A percentile compares a stretch with the other conserved stretches of the same genome.
phyloP scores from a whole-genome alignment of 345 rosid species.

The Populus nigra region DNA sequence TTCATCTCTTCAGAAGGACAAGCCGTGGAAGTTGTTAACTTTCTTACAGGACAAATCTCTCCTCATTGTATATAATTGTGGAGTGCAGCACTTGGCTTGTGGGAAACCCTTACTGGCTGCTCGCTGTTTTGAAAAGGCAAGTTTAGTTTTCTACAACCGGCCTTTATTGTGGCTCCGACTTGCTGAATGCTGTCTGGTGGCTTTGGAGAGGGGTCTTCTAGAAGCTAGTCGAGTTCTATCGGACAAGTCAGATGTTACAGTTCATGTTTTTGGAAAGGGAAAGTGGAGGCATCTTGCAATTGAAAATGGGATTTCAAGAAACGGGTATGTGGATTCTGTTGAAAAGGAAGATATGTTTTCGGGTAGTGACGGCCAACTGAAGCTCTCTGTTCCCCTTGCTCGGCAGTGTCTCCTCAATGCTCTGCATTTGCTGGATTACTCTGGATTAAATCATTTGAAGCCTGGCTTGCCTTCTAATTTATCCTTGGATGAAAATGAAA shows the following conservation, averaged over 20 bases:
- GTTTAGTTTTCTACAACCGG: conserved; percentile 52
- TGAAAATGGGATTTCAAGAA: conserved; percentile 46
- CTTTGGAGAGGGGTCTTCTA: conserved; percentile 68
- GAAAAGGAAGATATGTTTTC: conserved; percentile 33
- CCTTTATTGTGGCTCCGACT: conserved; percentile 93
- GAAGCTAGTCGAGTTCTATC: conserved; percentile 33
- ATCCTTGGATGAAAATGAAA: conserved; percentile 47
- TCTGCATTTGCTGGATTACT: conserved; percentile 56
- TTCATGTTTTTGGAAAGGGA: conserved; percentile 80
- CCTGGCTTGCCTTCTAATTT: conserved; percentile 37
- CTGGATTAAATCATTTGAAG: conserved; percentile 39
- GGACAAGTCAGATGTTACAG: conserved; percentile 53
- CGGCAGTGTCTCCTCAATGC: conserved; percentile 80
- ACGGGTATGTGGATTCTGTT: conserved; percentile 38
- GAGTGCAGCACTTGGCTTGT: conserved; percentile 74
- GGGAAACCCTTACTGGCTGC: conserved; percentile 91
- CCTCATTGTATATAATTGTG: conserved; percentile 75
- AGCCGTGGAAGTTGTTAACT: conserved; percentile 59
- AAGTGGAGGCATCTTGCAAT: conserved; percentile 81
- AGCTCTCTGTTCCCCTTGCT: conserved; percentile 75
- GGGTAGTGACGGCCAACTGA: conserved; percentile 49
- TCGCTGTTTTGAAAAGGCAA: conserved; percentile 79
- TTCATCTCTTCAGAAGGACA: conserved; percentile 69
- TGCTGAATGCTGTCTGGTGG: conserved; percentile 94
- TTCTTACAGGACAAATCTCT: conserved; percentile 86